Evolutionary conservation across 1,139 yeast species (phyloP).

Genomic region (Sugiyamaella japonica): DNA sequence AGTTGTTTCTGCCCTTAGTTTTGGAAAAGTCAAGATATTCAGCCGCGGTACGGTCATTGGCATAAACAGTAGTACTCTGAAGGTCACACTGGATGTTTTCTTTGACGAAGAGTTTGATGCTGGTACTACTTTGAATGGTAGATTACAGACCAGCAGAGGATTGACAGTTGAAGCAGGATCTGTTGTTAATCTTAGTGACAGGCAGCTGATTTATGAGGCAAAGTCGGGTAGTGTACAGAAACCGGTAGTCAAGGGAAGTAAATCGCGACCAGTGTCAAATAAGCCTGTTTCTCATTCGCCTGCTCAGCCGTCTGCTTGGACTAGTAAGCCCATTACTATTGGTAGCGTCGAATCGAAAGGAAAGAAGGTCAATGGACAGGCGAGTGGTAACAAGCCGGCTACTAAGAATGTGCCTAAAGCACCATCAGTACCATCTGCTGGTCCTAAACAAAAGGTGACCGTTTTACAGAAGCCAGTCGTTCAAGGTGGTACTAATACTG

Average conservation of each 20-base stretch:
- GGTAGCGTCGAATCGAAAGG: conserved; percentile 1
- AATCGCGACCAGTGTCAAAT: too few species aligned
- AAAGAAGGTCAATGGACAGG: background rate
- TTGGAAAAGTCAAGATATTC: conserved; percentile 87
- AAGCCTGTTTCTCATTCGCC: background rate
- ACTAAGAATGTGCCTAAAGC: background rate
- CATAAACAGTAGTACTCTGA: conserved; percentile 59
- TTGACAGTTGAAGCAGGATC: conserved; percentile 78
- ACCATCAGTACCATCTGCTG: conserved; percentile 3
- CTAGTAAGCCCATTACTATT: background rate
- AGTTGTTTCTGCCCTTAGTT: conserved; percentile 78
- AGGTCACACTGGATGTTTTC: conserved; percentile 62
- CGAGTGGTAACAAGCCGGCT: background rate
- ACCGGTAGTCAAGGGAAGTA: background rate
- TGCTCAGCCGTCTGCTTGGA: conserved; percentile 10
- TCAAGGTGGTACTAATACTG: background rate
- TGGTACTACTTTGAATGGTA: conserved; percentile 79
- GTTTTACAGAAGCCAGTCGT: conserved; percentile 7
- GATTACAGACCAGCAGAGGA: conserved; percentile 77
- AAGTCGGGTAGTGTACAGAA: conserved; percentile 17
- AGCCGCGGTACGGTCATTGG: conserved; percentile 91
- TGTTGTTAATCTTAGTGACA: conserved; percentile 71
- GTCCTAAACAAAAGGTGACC: background rate
- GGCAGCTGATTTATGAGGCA: conserved; percentile 69
- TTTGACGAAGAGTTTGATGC: conserved; percentile 83